Percentiles rank a stretch among this genome's conserved stretches.
Conservation (phyloP, 129 eudicot genomes). For the sunflower (Helianthus annuus) region DNA sequence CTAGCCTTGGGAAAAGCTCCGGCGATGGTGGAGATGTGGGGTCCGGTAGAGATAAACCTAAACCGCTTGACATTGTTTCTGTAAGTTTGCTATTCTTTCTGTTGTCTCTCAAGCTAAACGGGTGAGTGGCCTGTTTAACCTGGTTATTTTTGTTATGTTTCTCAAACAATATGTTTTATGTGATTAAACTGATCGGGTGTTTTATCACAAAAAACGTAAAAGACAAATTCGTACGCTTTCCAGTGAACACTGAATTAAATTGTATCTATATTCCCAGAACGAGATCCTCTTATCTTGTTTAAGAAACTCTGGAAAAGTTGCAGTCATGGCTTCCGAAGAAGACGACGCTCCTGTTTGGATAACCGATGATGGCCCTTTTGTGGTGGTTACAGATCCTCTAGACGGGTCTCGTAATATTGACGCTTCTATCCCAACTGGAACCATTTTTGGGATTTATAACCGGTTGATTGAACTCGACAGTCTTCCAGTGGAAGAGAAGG, state of each 20-base stretch:
- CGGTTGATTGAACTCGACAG: slow-evolving; percentile 74
- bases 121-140: too few species aligned
- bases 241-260: neutral
- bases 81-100: slow-evolving; percentile 37
- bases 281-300: slow-evolving; percentile 81
- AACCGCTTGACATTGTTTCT: slow-evolving; percentile 90
- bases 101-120: too few species aligned
- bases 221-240: too few species aligned
- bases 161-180: too few species aligned
- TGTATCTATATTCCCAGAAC: slow-evolving; percentile 51
- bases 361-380: slow-evolving; percentile 83
- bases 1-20: slow-evolving; percentile 47
- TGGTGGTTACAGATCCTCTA: slow-evolving; percentile 95
- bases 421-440: slow-evolving; percentile 97
- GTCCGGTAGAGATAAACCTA: slow-evolving; percentile 84
- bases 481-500: slow-evolving; percentile 76
- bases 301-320: slow-evolving; percentile 83
- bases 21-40: slow-evolving; percentile 30
- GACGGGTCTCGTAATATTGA: slow-evolving; percentile 98
- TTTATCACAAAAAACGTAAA: too few species aligned
- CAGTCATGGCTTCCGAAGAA: slow-evolving; percentile 99
- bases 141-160: too few species aligned
- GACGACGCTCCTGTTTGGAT: slow-evolving; percentile 94
- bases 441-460: slow-evolving; percentile 87
- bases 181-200: too few species aligned